phyloP scores from a whole-genome alignment of 1,139 yeast genomes.

The Hyphopichia buzzinii region DNA sequence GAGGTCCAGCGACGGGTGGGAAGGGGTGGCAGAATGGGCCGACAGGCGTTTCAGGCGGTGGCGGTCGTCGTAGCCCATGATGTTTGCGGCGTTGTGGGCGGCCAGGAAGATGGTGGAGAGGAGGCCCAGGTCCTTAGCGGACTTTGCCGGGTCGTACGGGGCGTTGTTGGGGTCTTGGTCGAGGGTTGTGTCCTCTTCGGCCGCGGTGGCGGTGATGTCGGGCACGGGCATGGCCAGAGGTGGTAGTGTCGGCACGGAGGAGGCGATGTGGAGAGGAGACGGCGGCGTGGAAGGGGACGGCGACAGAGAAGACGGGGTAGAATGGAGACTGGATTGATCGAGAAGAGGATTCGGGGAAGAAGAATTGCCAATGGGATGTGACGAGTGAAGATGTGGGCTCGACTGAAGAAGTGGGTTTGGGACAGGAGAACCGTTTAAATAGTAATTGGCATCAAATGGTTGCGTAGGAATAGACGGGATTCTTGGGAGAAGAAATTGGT shows the following conservation, averaged over 20 bases:
- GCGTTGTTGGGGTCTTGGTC: background rate
- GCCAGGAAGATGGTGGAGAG: slow-evolving; percentile 27
- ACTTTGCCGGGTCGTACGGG: background rate
- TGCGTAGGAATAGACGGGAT: background rate
- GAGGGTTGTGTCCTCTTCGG: slow-evolving; percentile 4
- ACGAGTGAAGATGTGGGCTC: too few relatives aligned
- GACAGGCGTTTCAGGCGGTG: background rate
- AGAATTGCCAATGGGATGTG: too few relatives aligned
- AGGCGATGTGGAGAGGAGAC: background rate
- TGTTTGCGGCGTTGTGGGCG: slow-evolving; percentile 22
- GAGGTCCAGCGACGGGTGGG: too few relatives aligned
- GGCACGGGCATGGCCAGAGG: background rate
- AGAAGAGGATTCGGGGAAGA: background rate
- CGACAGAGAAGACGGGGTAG: background rate
- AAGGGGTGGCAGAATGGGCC: slow-evolving; percentile 5
- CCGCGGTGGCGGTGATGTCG: background rate
- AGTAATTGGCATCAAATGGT: background rate
- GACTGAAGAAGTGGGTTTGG: too few relatives aligned
- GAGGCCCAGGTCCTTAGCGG: slow-evolving; percentile 12
- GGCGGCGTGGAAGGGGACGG: background rate
- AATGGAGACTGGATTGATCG: background rate
- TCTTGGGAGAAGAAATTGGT: background rate
- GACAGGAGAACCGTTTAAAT: too few relatives aligned
- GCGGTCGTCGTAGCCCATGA: slow-evolving; percentile 1
- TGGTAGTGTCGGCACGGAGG: background rate